Evolutionary conservation across 1,284 basidiomycete genomes (phyloP).

Genomic region (Fomitopsis schrenkii): DNA sequence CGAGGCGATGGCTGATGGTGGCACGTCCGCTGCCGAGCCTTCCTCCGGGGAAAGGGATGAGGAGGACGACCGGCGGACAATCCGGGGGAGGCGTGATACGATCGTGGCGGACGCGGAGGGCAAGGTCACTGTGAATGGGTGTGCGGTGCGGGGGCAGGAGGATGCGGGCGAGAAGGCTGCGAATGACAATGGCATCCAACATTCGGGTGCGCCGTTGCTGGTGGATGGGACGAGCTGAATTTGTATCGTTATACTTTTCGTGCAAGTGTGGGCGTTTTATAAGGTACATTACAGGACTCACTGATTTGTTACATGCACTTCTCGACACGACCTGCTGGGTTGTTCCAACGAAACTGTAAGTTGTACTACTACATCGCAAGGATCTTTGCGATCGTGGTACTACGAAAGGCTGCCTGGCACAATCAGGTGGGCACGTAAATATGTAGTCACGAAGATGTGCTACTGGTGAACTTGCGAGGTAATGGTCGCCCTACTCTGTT

Average conservation of each 20-base stretch:
- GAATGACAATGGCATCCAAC: slow-evolving; percentile 7
- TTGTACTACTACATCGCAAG: no score
- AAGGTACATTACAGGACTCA: not conserved
- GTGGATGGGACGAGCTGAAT: slow-evolving; percentile 13
- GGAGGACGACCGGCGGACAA: slow-evolving; percentile 59
- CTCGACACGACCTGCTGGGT: not conserved
- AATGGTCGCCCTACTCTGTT: no score
- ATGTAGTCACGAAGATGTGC: no score
- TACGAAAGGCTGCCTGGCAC: no score
- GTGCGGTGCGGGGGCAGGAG: slow-evolving; percentile 5
- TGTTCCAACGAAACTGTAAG: no score
- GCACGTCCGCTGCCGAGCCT: not conserved
- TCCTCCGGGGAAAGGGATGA: slow-evolving; percentile 16
- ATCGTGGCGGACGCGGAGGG: slow-evolving; percentile 29
- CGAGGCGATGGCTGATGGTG: not conserved
- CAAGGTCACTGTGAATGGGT: slow-evolving; percentile 19
- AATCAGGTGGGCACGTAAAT: no score
- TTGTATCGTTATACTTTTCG: not conserved
- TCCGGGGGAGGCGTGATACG: slow-evolving; percentile 35
- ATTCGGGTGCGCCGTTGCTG: slow-evolving; percentile 4
- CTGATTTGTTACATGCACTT: no score
- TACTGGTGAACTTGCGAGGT: no score
- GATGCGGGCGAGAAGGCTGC: slow-evolving; percentile 17
- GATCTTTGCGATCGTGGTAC: no score
- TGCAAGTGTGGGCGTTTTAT: not conserved